Evolutionary conservation across 768 basidiomycete genomes (phyloP), one percentile per base, ranked within the genome.

Genomic region (Coprinopsis strossmayeri): DNA sequence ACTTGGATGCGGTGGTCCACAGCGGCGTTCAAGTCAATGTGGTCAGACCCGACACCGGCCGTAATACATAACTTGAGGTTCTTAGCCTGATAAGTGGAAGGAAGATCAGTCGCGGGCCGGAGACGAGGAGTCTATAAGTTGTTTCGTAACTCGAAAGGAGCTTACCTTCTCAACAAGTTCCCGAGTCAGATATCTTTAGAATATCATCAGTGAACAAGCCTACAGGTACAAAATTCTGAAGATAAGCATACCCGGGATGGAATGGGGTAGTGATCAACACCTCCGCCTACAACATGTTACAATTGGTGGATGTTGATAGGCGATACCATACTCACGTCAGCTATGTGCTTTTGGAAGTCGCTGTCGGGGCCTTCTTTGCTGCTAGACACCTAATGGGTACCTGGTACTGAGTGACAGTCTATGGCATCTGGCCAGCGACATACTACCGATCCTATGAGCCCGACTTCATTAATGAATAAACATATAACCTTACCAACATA

Each of bases 11-110:
- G 74, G 57, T 78, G 71, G 61, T 90, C 81, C 55, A 89, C 91
- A 21, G 89, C 86, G 18, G 90, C 87, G 64, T 93, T 84, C 52
- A 95, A 77, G 62, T 94, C 91, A 54, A 92, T 81, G 70, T 88
- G 90, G 68, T 93, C 92, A 17, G 87, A 90, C 10, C 91, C 89
- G 40, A 92, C 90, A 64, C 89, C 90, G 51, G 91, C 92, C 20
- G 92, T 96, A 59, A 94, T 77, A 59, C 87, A 89, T 49, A 94
- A 63, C 68, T 91, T 94, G 53, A 96, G 78, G 57, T 93, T 92
- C 68, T 86, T 85, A 26, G 92, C 90, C 78, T 90, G 15, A 52
- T 15, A 12, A 40, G 7, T 28, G 34, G 42, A 28, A 26, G 34
- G 9, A 30, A 39, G 24, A 18, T n/a, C n/a, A n/a, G n/a, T n/a